Percentiles rank a stretch among this genome's conserved stretches.
These are phyloP conservation scores for Naganishia cerealis DNA, from an alignment of 1,284 basidiomycete species.

Conservation along the genomic window DNA sequence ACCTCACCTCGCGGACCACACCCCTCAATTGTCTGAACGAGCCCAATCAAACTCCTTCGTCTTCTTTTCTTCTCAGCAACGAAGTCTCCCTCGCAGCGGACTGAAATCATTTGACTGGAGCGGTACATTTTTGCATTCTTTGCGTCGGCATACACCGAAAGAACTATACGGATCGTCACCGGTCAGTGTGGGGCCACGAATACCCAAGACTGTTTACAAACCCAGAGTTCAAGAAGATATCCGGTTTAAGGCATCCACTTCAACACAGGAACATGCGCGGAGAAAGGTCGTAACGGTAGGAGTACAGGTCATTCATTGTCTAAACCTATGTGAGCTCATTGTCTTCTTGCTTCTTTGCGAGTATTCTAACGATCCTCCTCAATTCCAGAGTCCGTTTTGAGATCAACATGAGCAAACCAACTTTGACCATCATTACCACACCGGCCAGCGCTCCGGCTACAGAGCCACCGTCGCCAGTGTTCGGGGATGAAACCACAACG, in stretches of 20 bases:
- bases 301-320: no score
- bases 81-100: no score
- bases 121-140: neutral
- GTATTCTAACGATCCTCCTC: neutral
- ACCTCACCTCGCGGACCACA: no score
- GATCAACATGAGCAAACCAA: constrained; percentile 15
- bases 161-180: neutral
- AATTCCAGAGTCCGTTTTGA: neutral
- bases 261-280: no score
- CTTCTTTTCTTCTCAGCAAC: no score
- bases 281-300: no score
- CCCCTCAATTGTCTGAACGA: no score
- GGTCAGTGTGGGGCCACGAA: neutral
- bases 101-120: no score
- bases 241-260: no score
- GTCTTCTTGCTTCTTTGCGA: neutral
- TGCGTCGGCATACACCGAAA: neutral
- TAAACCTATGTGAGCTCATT: no score
- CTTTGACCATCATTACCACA: constrained; percentile 21
- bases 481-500: neutral
- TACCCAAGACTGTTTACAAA: neutral
- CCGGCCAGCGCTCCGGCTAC: constrained; percentile 23
- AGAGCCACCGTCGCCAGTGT: constrained; percentile 7
- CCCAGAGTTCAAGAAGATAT: no score
- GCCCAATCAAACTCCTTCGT: no score